Percentiles rank a stretch among this genome's conserved stretches.
These are phyloP conservation scores for Aspergillus terreus DNA, from an alignment of 2,329 filamentous ascomycete genomes.

Conservation along the genomic window DNA sequence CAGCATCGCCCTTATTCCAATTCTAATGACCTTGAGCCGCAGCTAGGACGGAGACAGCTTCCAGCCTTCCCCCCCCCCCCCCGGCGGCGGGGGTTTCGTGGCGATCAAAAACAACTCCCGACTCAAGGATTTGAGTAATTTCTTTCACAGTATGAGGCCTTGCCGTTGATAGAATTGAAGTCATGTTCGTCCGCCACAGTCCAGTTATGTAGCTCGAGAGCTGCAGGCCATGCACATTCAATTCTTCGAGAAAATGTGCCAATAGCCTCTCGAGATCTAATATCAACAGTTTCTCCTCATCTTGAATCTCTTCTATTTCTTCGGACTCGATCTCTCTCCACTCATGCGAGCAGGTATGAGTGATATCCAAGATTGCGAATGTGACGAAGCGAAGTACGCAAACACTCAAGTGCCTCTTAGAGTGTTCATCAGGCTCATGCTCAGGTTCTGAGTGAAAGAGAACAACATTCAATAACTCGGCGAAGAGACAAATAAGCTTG, in stretches of 20 bases:
- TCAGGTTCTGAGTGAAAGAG: background rate
- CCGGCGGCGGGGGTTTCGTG: no score
- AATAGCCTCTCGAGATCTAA: slow-evolving; percentile 5
- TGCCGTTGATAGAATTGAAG: background rate
- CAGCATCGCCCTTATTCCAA: no score
- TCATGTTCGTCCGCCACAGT: background rate
- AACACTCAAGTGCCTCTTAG: slow-evolving; percentile 1
- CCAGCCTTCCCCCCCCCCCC: no score
- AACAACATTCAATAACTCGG: background rate
- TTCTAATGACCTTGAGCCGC: background rate
- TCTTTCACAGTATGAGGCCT: background rate
- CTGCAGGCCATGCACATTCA: background rate
- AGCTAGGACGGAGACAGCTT: background rate
- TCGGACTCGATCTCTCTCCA: slow-evolving; percentile 4
- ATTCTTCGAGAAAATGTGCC: background rate
- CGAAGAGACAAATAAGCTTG: background rate
- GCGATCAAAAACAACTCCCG: background rate
- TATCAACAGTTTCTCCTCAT: slow-evolving; percentile 6
- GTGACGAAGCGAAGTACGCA: slow-evolving; percentile 9
- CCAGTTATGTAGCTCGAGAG: background rate
- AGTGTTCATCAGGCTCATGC: background rate
- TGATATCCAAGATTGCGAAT: slow-evolving; percentile 4
- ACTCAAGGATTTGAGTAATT: background rate
- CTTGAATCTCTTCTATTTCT: slow-evolving; percentile 8
- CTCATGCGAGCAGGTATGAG: slow-evolving; percentile 10